Evolutionary conservation across 2,329 filamentous ascomycete species (phyloP), one percentile per base, ranked within the genome.

Genomic region (Celoporthe dispersa): DNA sequence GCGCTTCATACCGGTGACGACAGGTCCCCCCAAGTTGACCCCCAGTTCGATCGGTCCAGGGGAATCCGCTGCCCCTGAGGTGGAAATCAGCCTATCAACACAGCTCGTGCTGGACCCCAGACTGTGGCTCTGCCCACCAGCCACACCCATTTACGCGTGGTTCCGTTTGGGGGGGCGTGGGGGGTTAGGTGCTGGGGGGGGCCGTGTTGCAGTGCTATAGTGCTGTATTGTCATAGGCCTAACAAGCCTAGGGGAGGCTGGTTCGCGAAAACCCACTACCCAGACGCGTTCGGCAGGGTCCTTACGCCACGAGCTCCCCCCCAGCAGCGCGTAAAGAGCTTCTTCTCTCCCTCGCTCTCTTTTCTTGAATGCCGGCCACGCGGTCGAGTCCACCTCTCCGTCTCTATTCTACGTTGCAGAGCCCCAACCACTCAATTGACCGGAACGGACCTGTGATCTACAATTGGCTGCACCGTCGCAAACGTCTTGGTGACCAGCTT

Each of bases 301-400:
- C 55, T 16, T 22, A 9, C 55, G 7, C 12, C n/a, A 11, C 28
- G 12, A 62, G 62, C 16, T 5, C 61, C 14, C 37, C 53, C 64
- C 64, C 55, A 39, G n/a, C 51, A 39, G 64, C 64, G 64, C 64
- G 64, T 53, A 55, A 65, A 65, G 44, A 53, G 51, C 64, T 59
- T 44, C 37, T 31, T 33, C 2, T 1, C 19, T 31, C 14, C 33
- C 51, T 59, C 3, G 37, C 37, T 39, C 59, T 16, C 37, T 19
- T 59, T 28, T 66, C 16, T 33, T 53, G 7, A 57, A 59, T 35
- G 33, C 53, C 55, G 51, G 31, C 55, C 65, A 60, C 65, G 14
- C 31, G 19, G 44, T 62, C n/a, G 5, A 25, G 44, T 25, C 28
- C 44, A 48, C 44, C 44, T n/a, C 28, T 44, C 28, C 33, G 19